Evolutionary conservation across 176 grass and related monocot genomes (phyloP).

Genomic region (Triticum monococcum): DNA sequence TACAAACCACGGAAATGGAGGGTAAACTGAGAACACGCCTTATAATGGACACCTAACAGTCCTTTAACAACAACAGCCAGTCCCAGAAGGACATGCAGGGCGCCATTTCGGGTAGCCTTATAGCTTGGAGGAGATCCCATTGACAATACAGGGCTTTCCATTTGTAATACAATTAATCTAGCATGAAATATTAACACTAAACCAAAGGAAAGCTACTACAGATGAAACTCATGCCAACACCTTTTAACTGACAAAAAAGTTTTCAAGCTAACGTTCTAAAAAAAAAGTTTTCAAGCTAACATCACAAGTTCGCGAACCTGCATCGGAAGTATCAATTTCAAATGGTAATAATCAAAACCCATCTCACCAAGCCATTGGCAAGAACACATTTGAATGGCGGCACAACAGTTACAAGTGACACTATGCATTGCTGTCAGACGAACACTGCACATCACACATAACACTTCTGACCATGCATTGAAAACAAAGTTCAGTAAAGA

Average conservation of each 20-base stretch:
- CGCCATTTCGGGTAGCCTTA: background rate
- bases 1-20: background rate
- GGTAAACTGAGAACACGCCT: background rate
- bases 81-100: background rate
- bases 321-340: background rate
- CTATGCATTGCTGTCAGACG: conserved; percentile 3
- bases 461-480: background rate
- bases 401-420: background rate
- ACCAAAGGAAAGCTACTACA: background rate
- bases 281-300: conserved; percentile 7
- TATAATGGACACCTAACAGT: background rate
- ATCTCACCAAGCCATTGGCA: conserved; percentile 2
- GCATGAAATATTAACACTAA: background rate
- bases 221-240: background rate
- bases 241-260: background rate
- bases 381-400: background rate
- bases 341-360: conserved; percentile 8
- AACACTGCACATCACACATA: background rate
- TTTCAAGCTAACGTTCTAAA: background rate
- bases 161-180: conserved; percentile 12
- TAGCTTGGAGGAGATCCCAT: background rate
- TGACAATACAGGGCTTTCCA: background rate
- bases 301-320: conserved; percentile 8
- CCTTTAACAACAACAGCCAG: background rate
- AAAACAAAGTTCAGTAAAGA: conserved; percentile 8